Conservation (phyloP, 495 filamentous ascomycete genomes). For the Penicillium coffeae region DNA sequence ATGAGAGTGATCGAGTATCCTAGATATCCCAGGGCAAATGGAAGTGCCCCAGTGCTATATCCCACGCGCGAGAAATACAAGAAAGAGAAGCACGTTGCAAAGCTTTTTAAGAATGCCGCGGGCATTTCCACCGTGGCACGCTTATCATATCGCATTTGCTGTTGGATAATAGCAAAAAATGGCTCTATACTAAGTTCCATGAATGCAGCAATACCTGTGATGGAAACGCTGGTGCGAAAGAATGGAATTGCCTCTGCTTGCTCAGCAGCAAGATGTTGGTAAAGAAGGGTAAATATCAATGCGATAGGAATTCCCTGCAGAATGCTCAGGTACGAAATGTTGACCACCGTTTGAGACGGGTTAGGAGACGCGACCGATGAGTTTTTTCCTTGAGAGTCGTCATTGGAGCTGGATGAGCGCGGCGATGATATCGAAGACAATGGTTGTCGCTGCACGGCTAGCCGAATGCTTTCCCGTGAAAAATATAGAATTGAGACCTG, state of each 20-base stretch:
- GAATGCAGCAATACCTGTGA: conserved; percentile 73
- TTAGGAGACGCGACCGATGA: conserved; percentile 12
- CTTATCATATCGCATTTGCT: conserved; percentile 71
- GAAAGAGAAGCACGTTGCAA: conserved; percentile 62
- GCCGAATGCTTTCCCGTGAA: conserved; percentile 79
- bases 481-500: conserved; percentile 87
- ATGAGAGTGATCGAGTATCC: conserved; percentile 66
- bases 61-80: conserved; percentile 50
- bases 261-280: conserved; percentile 53
- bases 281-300: conserved; percentile 57
- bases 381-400: conserved; percentile 12
- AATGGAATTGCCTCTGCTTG: conserved; percentile 56
- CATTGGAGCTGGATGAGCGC: conserved; percentile 10
- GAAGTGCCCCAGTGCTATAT: conserved; percentile 65
- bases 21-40: conserved; percentile 87
- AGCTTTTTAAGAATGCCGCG: conserved; percentile 73
- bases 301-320: conserved; percentile 64
- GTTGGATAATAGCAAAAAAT: conserved; percentile 76
- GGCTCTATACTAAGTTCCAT: conserved; percentile 82
- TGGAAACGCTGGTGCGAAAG: conserved; percentile 55
- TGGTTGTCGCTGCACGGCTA: conserved; percentile 78
- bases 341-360: conserved; percentile 69
- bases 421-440: conserved; percentile 12
- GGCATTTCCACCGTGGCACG: conserved; percentile 75
- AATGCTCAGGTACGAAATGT: conserved; percentile 78